Base-by-base conservation (phyloP, 495 filamentous ascomycete genomes). In the Usnea hakonensis region DNA sequence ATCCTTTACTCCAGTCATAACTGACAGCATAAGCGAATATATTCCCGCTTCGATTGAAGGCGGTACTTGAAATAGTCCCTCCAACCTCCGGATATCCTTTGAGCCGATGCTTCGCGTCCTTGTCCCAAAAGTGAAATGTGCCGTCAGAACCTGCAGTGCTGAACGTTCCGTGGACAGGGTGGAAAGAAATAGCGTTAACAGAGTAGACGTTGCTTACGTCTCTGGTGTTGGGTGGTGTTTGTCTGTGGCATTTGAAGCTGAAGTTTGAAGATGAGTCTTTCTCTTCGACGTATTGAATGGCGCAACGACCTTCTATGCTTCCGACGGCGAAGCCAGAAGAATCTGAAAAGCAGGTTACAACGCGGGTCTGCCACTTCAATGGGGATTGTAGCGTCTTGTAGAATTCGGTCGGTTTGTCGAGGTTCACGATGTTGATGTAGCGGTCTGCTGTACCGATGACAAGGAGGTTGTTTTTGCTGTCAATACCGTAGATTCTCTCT, bases 1-100 rank as follows among this genome's bases (percentile, higher is more conserved):
- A 93, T 14, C 92, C 92, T 74, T 95, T 95, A 70, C 87, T 89
- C 92, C 92, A 97, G 76, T 97, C 92, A 68, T 97, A 97, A 68
- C 89, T 91, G 35, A 95, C 83, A 8, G 91, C 87, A 69, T 96
- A 97, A 21, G 90, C 91, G 69, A 96, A 95, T 66, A 93, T 89
- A 66, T 77, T 84, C 54, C 91, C 92, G 57, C 76, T 84, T 54
- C 82, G 75, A 71, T 88, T 89, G 80, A 96, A 97, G 9, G 78
- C 84, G 13, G 86, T 89, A 40, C 86, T 84, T 16, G 87, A 84
- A 73, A 97, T 91, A 53, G 86, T 86, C 8, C 87, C 90, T 23
- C 89, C 88, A 17, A 90, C 88, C 40, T 84, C 80, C n/a, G 91
- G 90, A 70, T 93, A 95, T 17, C 89, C 89, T 73, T 92, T 95